These are phyloP conservation scores for Astragalus membranaceus DNA, from an alignment of 306 rosid genomes.

Conservation along the genomic window DNA sequence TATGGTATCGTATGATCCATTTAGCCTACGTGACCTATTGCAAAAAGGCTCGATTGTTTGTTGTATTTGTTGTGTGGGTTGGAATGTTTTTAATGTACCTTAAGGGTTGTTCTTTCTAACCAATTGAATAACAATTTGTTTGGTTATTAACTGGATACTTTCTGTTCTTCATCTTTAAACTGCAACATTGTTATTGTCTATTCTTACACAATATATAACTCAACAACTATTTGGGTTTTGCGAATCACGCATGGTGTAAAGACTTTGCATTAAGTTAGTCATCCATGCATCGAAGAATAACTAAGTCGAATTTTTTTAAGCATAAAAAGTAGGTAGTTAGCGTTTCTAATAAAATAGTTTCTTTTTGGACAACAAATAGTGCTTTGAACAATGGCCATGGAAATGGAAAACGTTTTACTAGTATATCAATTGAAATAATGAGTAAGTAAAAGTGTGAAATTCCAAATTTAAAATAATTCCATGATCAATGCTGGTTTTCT, in stretches of 20 bases:
- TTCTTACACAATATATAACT: not conserved
- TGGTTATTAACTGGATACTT: not conserved
- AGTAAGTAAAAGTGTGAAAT: too few species aligned
- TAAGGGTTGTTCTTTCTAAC: not conserved
- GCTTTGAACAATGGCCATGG: not conserved
- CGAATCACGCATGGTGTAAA: not conserved
- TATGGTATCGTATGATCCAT: not conserved
- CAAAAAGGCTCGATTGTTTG: not conserved
- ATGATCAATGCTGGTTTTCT: constrained; percentile 12
- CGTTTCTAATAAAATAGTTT: not conserved
- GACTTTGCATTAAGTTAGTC: constrained; percentile 14
- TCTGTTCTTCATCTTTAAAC: not conserved
- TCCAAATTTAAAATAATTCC: not conserved
- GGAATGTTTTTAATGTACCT: not conserved
- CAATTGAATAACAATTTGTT: not conserved
- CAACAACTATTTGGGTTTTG: not conserved
- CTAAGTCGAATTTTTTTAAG: not conserved
- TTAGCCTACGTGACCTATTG: not conserved
- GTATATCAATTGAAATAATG: not conserved
- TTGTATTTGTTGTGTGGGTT: not conserved
- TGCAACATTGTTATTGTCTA: not conserved
- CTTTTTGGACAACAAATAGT: not conserved
- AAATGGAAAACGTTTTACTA: not conserved
- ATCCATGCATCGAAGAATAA: not conserved
- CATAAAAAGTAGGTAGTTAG: not conserved